Evolutionary conservation across 23 red algal species (phyloP).

Genomic region (Gracilaria domingensis): DNA sequence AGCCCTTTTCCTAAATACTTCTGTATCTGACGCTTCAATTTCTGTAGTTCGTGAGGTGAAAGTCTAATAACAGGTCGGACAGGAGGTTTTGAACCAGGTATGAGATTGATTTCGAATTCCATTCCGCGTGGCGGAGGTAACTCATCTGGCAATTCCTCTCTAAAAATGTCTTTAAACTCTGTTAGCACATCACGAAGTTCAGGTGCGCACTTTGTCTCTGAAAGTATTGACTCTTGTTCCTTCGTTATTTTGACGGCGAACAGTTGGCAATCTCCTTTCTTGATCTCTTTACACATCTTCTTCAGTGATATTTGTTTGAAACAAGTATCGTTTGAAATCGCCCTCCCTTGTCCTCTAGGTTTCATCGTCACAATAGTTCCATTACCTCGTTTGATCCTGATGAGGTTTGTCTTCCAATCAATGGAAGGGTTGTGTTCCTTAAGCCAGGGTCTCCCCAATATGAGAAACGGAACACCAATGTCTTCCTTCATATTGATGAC

Average conservation of each 20-base stretch:
- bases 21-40: slow-evolving; percentile 41
- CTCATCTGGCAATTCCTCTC: slow-evolving; percentile 2
- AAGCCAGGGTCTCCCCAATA: slow-evolving; percentile 26
- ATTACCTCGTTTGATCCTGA: too few relatives aligned
- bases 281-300: slow-evolving; percentile 6
- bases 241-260: neutral
- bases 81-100: neutral
- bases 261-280: slow-evolving; percentile 23
- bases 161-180: slow-evolving; percentile 19
- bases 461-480: neutral
- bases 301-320: slow-evolving; percentile 40
- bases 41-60: neutral
- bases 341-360: neutral
- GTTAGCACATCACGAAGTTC: slow-evolving; percentile 15
- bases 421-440: too few relatives aligned
- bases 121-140: slow-evolving; percentile 2
- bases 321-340: neutral
- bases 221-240: neutral
- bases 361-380: too few relatives aligned
- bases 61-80: slow-evolving; percentile 4
- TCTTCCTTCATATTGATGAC: neutral
- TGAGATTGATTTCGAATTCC: slow-evolving; percentile 26
- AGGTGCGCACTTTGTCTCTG: neutral
- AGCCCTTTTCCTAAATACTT: slow-evolving; percentile 27
- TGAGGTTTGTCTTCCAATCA: too few relatives aligned